Evolutionary conservation across 306 rosid genomes (phyloP).

Genomic region (Vicia faba): DNA sequence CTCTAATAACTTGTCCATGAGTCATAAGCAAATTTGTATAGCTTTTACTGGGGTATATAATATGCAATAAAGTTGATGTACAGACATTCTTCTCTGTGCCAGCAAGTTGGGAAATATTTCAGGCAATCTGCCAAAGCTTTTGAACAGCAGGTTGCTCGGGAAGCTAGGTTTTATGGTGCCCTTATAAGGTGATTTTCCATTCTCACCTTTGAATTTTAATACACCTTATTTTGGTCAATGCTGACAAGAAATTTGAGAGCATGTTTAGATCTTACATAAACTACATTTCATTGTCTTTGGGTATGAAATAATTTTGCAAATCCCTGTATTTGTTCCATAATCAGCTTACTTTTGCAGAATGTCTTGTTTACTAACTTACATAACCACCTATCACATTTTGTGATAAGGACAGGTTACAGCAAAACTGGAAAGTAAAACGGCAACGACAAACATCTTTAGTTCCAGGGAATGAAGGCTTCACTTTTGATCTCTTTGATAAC

Average conservation of each 20-base stretch:
- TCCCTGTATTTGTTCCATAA: conserved; percentile 19
- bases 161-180: conserved; percentile 97
- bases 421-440: conserved; percentile 96
- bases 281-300: conserved; percentile 14
- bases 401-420: conserved; percentile 83
- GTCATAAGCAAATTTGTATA: conserved; percentile 1
- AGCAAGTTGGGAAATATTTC: conserved; percentile 93
- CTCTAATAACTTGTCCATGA: conserved; percentile 16
- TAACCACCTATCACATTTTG: conserved; percentile 29
- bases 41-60: conserved; percentile 29
- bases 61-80: conserved; percentile 31
- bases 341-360: conserved; percentile 23
- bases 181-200: conserved; percentile 64
- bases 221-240: background rate
- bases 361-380: conserved; percentile 29
- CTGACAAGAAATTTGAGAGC: conserved; percentile 21
- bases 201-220: conserved; percentile 5
- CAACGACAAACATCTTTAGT: conserved; percentile 75
- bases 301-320: conserved; percentile 16
- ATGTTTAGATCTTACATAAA: conserved; percentile 14
- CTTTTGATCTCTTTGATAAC: conserved; percentile 89
- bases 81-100: conserved; percentile 41
- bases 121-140: conserved; percentile 90
- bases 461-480: conserved; percentile 93
- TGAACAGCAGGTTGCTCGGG: conserved; percentile 89